A percentile compares a stretch with the other conserved stretches of the same genome.
phyloP scores from a whole-genome alignment of 306 rosid genomes.

The Cicer judaicum region DNA sequence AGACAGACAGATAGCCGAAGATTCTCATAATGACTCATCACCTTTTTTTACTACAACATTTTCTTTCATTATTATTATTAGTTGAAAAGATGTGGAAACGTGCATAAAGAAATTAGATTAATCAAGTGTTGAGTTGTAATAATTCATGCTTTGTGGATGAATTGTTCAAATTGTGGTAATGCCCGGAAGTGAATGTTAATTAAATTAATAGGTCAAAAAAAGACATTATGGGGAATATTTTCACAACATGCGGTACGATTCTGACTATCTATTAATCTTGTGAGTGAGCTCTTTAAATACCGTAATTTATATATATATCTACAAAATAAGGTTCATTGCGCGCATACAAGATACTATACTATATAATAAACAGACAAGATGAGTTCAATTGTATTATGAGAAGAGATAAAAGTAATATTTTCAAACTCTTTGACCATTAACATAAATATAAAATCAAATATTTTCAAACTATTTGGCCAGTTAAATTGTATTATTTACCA shows the following conservation, averaged over 20 bases:
- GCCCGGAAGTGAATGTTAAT: constrained; percentile 55
- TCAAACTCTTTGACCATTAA: no score
- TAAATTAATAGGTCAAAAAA: constrained; percentile 36
- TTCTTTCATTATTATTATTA: not conserved
- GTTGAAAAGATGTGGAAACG: constrained; percentile 38
- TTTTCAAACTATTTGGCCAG: no score
- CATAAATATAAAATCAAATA: no score
- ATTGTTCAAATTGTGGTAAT: constrained; percentile 46
- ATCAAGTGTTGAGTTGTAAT: constrained; percentile 28
- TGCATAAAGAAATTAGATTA: not conserved
- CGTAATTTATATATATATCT: no score
- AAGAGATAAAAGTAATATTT: no score
- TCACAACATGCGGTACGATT: constrained; percentile 4
- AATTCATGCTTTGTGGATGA: constrained; percentile 49
- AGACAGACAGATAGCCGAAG: constrained; percentile 38
- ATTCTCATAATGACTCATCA: constrained; percentile 37
- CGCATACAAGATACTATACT: no score
- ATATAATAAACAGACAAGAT: no score
- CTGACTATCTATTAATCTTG: constrained; percentile 6
- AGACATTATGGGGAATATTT: constrained; percentile 47
- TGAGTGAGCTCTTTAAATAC: no score
- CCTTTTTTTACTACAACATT: constrained; percentile 31
- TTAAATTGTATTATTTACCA: no score
- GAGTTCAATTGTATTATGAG: no score
- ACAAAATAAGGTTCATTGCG: no score